These are phyloP conservation scores for Handroanthus guayacan DNA, from an alignment of 257 asterid genomes.

Conservation along the genomic window DNA sequence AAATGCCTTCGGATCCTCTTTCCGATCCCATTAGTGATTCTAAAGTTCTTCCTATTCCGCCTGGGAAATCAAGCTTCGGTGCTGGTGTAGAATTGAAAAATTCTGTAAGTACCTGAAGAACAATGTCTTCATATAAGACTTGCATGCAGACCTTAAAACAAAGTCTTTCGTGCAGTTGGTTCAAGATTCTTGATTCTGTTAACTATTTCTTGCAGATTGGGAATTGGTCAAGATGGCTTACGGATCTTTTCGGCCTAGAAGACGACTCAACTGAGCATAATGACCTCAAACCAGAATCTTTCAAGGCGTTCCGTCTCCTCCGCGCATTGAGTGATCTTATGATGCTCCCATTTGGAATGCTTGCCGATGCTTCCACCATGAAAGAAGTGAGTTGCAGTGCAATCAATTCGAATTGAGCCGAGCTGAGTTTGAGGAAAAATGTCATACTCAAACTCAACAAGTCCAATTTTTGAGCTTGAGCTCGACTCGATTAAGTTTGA, in stretches of 20 bases:
- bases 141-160: not conserved
- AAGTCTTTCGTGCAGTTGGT: not conserved
- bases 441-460: too few relatives aligned
- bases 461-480: too few relatives aligned
- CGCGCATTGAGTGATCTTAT: slow-evolving; percentile 87
- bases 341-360: slow-evolving; percentile 97
- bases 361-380: slow-evolving; percentile 74
- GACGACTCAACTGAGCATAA: slow-evolving; percentile 60
- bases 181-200: slow-evolving; percentile 20
- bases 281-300: slow-evolving; percentile 42
- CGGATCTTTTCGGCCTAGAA: slow-evolving; percentile 80
- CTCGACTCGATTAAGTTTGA: too few relatives aligned
- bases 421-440: too few relatives aligned
- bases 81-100: slow-evolving; percentile 92
- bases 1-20: slow-evolving; percentile 92
- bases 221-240: slow-evolving; percentile 94
- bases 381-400: slow-evolving; percentile 63
- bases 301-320: slow-evolving; percentile 84
- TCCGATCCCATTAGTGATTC: slow-evolving; percentile 89
- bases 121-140: not conserved
- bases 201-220: slow-evolving; percentile 64
- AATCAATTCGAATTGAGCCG: not conserved
- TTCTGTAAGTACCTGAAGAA: slow-evolving; percentile 66
- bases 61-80: slow-evolving; percentile 90
- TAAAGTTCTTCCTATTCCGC: slow-evolving; percentile 78